phyloP scores from a whole-genome alignment of 495 filamentous ascomycete genomes.

The Xylaria bambusicola region DNA sequence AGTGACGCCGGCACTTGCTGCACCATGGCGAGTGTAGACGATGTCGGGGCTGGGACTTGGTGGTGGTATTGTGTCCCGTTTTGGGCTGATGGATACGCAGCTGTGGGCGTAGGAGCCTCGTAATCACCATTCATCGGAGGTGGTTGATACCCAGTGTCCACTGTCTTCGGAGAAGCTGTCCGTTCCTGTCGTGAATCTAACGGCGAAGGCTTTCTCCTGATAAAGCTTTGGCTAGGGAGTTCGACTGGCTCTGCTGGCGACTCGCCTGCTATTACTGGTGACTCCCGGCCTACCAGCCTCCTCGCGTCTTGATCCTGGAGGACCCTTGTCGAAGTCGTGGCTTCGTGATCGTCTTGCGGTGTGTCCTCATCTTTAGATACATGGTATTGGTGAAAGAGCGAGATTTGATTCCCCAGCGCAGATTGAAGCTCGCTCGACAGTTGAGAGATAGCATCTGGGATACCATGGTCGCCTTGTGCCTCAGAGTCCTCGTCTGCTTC shows the following conservation, averaged over 20 bases:
- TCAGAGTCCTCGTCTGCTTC: constrained; percentile 10
- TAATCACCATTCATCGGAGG: constrained; percentile 6
- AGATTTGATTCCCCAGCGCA: constrained; percentile 28
- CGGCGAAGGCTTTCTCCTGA: constrained; percentile 30
- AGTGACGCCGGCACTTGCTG: constrained; percentile 16
- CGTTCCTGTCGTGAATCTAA: constrained; percentile 16
- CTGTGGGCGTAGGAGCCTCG: constrained; percentile 15
- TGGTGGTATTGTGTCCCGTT: background rate
- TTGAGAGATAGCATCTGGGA: background rate
- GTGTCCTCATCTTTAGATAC: background rate
- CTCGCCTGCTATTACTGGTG: background rate
- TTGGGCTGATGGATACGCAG: constrained; percentile 18
- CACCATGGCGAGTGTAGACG: constrained; percentile 9
- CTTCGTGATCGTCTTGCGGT: background rate
- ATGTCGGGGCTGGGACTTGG: background rate
- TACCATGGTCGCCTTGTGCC: background rate
- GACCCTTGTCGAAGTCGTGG: background rate
- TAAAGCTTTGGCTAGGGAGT: constrained; percentile 22
- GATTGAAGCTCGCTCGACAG: constrained; percentile 27
- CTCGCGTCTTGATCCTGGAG: constrained; percentile 8
- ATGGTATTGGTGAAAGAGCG: constrained; percentile 20
- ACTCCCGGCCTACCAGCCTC: background rate
- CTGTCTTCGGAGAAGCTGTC: constrained; percentile 23
- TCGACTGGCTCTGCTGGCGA: constrained; percentile 15
- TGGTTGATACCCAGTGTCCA: constrained; percentile 15